Evolutionary conservation across 352 stramenopile species (phyloP).

Genomic region (Globisporangium radiosum): DNA sequence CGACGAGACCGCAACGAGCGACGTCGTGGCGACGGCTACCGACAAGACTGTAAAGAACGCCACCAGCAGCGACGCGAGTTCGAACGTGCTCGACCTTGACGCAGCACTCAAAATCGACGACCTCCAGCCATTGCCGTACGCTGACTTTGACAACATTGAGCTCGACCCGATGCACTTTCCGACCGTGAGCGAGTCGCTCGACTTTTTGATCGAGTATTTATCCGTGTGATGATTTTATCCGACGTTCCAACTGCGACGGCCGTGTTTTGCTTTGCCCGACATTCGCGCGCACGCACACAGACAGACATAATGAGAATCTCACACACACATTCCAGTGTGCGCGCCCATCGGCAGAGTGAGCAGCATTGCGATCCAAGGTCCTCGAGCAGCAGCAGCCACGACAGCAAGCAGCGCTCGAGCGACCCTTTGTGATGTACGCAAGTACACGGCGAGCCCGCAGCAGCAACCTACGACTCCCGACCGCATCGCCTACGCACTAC

Average conservation of each 20-base stretch:
- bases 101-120: constrained; percentile 27
- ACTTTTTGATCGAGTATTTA: constrained; percentile 63
- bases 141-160: constrained; percentile 45
- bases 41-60: background rate
- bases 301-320: too few relatives aligned
- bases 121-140: constrained; percentile 30
- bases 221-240: constrained; percentile 15
- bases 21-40: background rate
- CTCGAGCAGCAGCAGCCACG: background rate
- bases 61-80: background rate
- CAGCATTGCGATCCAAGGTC: background rate
- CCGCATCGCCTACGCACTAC: background rate
- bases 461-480: background rate
- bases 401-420: background rate
- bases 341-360: background rate
- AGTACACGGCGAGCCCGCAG: background rate
- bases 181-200: constrained; percentile 54
- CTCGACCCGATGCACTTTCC: constrained; percentile 39
- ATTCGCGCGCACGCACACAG: background rate
- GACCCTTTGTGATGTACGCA: background rate
- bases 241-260: background rate
- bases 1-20: constrained; percentile 1
- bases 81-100: constrained; percentile 11
- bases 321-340: background rate
- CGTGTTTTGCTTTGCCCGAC: background rate